These are phyloP conservation scores for Persicaria tinctoria DNA, from an alignment of 148 eudicot genomes.

Conservation along the genomic window DNA sequence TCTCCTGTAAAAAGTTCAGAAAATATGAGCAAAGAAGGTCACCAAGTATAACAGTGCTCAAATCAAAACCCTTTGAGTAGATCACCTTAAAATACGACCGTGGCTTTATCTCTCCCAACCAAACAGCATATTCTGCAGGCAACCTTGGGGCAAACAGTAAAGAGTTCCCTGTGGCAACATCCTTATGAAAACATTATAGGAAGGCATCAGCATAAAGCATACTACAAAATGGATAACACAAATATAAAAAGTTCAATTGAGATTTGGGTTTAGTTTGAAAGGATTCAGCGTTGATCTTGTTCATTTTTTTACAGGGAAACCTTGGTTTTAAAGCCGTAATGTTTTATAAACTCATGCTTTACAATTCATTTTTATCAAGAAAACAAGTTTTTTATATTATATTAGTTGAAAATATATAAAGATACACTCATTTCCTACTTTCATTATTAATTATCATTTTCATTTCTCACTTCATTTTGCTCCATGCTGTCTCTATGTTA, in stretches of 20 bases:
- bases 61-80: background rate
- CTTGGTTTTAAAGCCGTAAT: background rate
- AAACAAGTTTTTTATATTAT: background rate
- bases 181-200: conserved; percentile 35
- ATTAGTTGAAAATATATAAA: background rate
- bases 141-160: conserved; percentile 78
- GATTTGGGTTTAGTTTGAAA: background rate
- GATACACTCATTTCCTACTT: background rate
- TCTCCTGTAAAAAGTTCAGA: conserved; percentile 50
- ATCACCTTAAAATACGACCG: conserved; percentile 57
- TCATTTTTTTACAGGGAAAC: background rate
- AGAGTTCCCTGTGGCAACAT: conserved; percentile 68
- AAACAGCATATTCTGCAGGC: conserved; percentile 86
- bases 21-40: conserved; percentile 18
- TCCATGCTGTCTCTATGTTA: background rate
- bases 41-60: background rate
- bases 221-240: background rate
- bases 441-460: background rate
- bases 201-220: background rate
- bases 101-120: conserved; percentile 86
- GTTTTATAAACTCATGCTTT: background rate
- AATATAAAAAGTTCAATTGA: background rate
- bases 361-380: background rate
- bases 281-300: background rate
- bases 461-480: background rate